Conservation (phyloP, 202 grass and related monocot genomes). For the Alloteropsis angusta region DNA sequence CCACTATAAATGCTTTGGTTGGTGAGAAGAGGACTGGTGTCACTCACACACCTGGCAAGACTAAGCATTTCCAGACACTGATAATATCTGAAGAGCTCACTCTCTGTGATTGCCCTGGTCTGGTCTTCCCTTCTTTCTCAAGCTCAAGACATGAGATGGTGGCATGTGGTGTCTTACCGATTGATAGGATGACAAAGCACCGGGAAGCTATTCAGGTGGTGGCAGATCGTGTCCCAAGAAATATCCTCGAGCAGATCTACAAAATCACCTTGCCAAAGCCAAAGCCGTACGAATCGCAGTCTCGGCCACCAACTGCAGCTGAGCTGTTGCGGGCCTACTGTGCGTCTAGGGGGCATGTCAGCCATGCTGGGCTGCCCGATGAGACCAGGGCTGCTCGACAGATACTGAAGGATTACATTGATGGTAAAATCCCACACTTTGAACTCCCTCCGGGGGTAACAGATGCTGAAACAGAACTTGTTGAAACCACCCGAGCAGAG, state of each 20-base stretch:
- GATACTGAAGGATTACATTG: constrained; percentile 86
- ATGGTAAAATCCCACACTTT: constrained; percentile 90
- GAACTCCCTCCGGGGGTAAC: constrained; percentile 55
- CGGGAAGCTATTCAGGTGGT: constrained; percentile 73
- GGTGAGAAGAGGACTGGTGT: constrained; percentile 82
- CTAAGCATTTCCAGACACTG: constrained; percentile 93
- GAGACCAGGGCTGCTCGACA: constrained; percentile 76
- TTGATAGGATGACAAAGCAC: constrained; percentile 80
- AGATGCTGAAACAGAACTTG: not conserved
- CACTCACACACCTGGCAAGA: constrained; percentile 90
- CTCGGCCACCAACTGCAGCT: constrained; percentile 48
- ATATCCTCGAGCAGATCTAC: constrained; percentile 54
- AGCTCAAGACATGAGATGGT: constrained; percentile 97
- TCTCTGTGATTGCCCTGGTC: constrained; percentile 83
- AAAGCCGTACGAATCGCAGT: constrained; percentile 55
- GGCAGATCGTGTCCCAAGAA: constrained; percentile 58
- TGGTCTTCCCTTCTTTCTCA: constrained; percentile 95
- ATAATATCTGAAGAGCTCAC: constrained; percentile 87
- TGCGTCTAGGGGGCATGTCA: constrained; percentile 65
- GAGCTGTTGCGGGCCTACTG: constrained; percentile 75
- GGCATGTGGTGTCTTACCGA: constrained; percentile 80
- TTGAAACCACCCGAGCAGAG: not conserved
- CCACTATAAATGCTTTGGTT: constrained; percentile 92
- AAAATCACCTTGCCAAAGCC: constrained; percentile 69
- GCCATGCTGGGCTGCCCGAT: constrained; percentile 66